Evolutionary conservation across 202 grass and related monocot genomes (phyloP).

Genomic region (Setaria italica): DNA sequence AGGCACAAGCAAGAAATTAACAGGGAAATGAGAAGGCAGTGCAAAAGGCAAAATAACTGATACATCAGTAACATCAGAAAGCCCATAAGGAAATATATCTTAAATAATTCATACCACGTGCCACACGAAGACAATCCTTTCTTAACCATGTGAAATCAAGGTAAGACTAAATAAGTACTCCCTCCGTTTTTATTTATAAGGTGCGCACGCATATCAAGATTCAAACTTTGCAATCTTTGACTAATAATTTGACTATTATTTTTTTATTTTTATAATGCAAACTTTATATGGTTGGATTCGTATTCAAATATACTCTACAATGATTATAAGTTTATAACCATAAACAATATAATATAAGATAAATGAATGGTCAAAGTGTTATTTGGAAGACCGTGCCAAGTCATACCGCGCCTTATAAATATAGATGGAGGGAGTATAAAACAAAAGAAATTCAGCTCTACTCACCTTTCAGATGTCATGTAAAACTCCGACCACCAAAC

Average conservation of each 20-base stretch:
- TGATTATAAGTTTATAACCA: too few relatives aligned
- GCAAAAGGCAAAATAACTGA: conserved; percentile 14
- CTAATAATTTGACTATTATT: too few relatives aligned
- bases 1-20: conserved; percentile 26
- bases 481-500: background rate
- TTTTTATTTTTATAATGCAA: too few relatives aligned
- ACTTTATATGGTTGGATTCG: too few relatives aligned
- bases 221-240: too few relatives aligned
- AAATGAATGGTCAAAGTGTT: too few relatives aligned
- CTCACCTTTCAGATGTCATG: background rate
- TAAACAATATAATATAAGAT: too few relatives aligned
- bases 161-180: background rate
- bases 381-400: too few relatives aligned
- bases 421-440: background rate
- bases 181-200: too few relatives aligned
- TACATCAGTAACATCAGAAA: conserved; percentile 1
- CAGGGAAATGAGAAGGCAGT: background rate
- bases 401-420: too few relatives aligned
- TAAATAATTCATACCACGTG: background rate
- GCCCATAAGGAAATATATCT: background rate
- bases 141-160: conserved; percentile 6
- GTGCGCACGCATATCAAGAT: too few relatives aligned
- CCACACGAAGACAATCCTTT: background rate
- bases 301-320: too few relatives aligned
- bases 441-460: background rate